Conservation (phyloP, 2,329 filamentous ascomycete genomes). For the Stagonosporopsis vannaccii region DNA sequence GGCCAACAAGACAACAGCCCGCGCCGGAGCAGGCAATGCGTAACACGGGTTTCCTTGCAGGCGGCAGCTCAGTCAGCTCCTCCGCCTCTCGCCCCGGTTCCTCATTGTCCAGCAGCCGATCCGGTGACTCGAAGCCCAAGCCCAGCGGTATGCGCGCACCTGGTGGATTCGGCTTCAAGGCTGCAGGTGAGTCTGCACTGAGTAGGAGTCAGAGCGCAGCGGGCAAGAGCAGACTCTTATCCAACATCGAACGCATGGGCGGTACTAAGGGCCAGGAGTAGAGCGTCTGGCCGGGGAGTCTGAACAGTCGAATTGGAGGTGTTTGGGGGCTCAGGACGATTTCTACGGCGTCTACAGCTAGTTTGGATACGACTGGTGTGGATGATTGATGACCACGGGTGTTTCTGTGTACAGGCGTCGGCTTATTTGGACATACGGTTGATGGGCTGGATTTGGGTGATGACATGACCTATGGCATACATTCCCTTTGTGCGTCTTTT, state of each 20-base stretch:
- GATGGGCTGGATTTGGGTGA: neutral
- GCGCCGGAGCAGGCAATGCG: constrained; percentile 36
- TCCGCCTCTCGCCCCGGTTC: constrained; percentile 35
- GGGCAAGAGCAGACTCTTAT: constrained; percentile 76
- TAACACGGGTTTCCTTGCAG: constrained; percentile 43
- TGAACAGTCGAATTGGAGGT: constrained; percentile 2
- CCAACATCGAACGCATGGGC: constrained; percentile 88
- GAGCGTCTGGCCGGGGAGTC: constrained; percentile 14
- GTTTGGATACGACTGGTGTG: neutral
- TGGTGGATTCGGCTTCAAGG: constrained; percentile 46
- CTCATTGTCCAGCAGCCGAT: constrained; percentile 34
- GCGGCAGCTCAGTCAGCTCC: constrained; percentile 23
- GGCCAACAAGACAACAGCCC: constrained; percentile 20
- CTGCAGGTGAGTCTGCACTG: constrained; percentile 34
- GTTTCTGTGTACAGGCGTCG: constrained; percentile 8
- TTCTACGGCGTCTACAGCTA: constrained; percentile 11
- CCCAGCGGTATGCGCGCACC: constrained; percentile 69
- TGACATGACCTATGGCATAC: constrained; percentile 11
- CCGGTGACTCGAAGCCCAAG: constrained; percentile 47
- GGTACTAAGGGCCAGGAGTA: constrained; percentile 48
- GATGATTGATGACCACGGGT: constrained; percentile 6
- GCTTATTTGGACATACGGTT: neutral
- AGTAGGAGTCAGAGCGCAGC: constrained; percentile 44
- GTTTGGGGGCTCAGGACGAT: constrained; percentile 9
- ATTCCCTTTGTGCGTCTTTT: neutral